Evolutionary conservation across 1,284 basidiomycete species (phyloP).

Genomic region (Cutaneotrichosporon cutaneum): DNA sequence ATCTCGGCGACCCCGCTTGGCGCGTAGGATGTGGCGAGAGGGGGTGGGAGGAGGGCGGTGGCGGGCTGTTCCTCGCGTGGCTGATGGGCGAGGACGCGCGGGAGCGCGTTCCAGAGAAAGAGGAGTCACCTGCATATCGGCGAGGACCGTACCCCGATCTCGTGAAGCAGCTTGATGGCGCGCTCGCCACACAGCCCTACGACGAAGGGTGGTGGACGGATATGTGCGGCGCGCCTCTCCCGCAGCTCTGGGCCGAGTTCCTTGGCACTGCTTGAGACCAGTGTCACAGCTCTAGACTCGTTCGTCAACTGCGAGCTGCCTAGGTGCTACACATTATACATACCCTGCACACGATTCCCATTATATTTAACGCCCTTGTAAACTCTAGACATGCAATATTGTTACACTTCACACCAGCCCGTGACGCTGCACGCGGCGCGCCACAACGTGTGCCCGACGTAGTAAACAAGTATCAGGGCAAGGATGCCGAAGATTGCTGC

Average conservation of each 20-base stretch:
- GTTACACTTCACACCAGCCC: not conserved
- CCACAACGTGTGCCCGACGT: not conserved
- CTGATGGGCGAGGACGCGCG: slow-evolving; percentile 23
- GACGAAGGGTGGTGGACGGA: slow-evolving; percentile 36
- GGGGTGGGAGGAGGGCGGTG: slow-evolving; percentile 29
- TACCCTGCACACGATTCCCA: not conserved
- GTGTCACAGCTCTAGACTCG: no score
- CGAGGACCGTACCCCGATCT: slow-evolving; percentile 9
- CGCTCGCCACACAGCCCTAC: slow-evolving; percentile 32
- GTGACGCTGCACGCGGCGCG: not conserved
- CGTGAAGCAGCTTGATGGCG: slow-evolving; percentile 29
- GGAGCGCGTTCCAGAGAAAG: not conserved
- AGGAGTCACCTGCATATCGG: no score
- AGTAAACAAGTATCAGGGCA: not conserved
- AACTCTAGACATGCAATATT: not conserved
- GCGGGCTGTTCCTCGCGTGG: slow-evolving; percentile 39
- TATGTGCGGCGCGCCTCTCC: slow-evolving; percentile 31
- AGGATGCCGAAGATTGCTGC: not conserved
- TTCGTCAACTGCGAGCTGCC: no score
- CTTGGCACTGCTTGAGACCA: no score
- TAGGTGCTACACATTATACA: slow-evolving; percentile 24
- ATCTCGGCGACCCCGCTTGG: slow-evolving; percentile 30
- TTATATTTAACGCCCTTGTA: not conserved
- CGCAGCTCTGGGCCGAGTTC: slow-evolving; percentile 36
- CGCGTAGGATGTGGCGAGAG: slow-evolving; percentile 39